Base-by-base conservation (phyloP, 345 rosid genomes). In the Citrus hindsii region DNA sequence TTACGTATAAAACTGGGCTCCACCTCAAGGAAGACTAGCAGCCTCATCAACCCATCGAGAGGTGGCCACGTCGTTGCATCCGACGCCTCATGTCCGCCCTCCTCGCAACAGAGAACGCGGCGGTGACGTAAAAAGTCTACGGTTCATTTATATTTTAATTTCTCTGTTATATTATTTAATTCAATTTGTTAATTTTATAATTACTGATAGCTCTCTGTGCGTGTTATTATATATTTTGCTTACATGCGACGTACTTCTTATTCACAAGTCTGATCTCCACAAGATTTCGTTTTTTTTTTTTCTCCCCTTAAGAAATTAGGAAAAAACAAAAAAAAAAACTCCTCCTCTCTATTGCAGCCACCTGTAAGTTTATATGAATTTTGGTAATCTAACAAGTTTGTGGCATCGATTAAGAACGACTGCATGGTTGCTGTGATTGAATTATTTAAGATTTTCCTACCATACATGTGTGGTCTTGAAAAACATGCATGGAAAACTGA, bases 81-180 rank as follows among this genome's bases (percentile, higher is more conserved):
- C 71, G 70, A 65, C 73, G 71, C 73, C 73, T 55, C 6, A 53
- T 68, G 78, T 68, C 69, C 69, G 79, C 77, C 75, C 35, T 25
- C 18, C 42, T 56, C 2, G 0, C 9, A 56, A 18, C 69, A 76
- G 28, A 27, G 18, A 61, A 21, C 48, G 0, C 62, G 61, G 18
- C 21, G 28, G 4, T 63, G 32, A 75, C 78, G 14, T 30, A 21
- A 5, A 61, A 24, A 40, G 75, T 53, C 46, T 55, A 32, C 22
- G 27, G 25, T 28, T 21, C 25, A 55, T 30, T 19, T 28, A 53
- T 53, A 30, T 71, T 46, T 25, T 48, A 16, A 16, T 27, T 48
- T 27, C 2, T n/a, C 32, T 6, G 2, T 69, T 4, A 6, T 32
- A 9, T 53, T 53, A 19, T 21, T 9, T 71, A 28, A 71, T 16